Percentiles rank a stretch among this genome's conserved stretches.
Evolutionary conservation across 176 grass and related monocot species (phyloP).

Genomic region (Elaeis guineensis): DNA sequence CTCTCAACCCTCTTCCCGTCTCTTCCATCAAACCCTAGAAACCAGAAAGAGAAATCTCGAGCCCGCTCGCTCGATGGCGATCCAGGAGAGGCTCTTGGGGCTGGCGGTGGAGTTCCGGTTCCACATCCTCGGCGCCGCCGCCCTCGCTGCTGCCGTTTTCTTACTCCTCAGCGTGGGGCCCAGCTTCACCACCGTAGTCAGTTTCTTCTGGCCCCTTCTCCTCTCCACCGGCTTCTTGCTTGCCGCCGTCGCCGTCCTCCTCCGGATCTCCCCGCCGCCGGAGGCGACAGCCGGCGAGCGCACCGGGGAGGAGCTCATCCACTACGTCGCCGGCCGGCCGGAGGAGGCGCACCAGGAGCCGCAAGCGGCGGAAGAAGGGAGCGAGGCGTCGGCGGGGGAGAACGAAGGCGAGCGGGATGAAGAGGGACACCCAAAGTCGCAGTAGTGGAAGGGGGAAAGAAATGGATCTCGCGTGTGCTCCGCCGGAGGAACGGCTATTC

Average conservation of each 20-base stretch:
- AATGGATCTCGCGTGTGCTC: too few species aligned
- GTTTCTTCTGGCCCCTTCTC: constrained; percentile 38
- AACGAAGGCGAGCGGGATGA: neutral
- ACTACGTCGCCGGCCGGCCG: constrained; percentile 21
- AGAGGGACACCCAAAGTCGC: constrained; percentile 2
- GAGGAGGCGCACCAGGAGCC: constrained; percentile 16
- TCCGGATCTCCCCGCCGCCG: constrained; percentile 30
- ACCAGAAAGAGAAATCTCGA: too few species aligned
- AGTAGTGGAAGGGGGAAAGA: neutral
- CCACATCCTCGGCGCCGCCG: constrained; percentile 10
- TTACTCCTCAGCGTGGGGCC: constrained; percentile 21
- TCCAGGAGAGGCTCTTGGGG: constrained; percentile 7
- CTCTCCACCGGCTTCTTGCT: constrained; percentile 37
- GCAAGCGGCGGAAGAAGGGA: neutral
- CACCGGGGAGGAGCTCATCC: constrained; percentile 25
- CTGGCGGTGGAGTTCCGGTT: constrained; percentile 15
- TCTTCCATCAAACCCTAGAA: too few species aligned
- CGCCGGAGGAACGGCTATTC: too few species aligned
- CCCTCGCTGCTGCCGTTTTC: constrained; percentile 2
- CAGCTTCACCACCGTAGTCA: constrained; percentile 19
- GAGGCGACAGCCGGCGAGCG: constrained; percentile 3
- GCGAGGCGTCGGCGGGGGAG: neutral
- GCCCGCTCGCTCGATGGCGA: constrained; percentile 11
- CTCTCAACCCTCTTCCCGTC: too few species aligned
- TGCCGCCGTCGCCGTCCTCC: constrained; percentile 27